Conservation (phyloP, 768 basidiomycete species). For the Cubamyces sp. region DNA sequence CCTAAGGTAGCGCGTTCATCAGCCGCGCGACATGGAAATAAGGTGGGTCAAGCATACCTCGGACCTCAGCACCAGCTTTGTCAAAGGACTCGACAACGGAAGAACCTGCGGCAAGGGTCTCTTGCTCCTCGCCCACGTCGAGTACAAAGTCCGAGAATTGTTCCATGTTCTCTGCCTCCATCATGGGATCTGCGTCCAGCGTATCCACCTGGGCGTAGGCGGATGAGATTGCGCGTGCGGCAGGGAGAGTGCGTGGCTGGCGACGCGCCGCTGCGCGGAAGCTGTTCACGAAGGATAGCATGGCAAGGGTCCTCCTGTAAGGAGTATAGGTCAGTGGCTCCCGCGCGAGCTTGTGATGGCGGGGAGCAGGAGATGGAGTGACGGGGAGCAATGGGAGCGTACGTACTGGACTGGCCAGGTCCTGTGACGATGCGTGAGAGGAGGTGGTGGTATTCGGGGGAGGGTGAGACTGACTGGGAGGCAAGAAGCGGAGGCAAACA, state of each 20-base stretch:
- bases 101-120: not conserved
- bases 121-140: conserved; percentile 8
- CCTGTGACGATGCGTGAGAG: conserved; percentile 18
- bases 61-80: not conserved
- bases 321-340: conserved; percentile 6
- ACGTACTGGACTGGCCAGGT: conserved; percentile 1
- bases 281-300: conserved; percentile 19
- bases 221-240: conserved; percentile 10
- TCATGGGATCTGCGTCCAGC: not conserved
- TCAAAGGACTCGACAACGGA: not conserved
- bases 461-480: conserved; percentile 3
- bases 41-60: too few relatives aligned
- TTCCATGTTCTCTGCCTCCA: not conserved
- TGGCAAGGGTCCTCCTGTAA: conserved; percentile 3
- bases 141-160: not conserved
- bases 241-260: conserved; percentile 3
- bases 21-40: not conserved
- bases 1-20: not conserved
- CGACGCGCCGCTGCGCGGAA: conserved; percentile 22
- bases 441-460: not conserved
- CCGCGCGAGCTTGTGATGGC: not conserved
- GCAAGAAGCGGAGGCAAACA: not conserved
- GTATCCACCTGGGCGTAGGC: not conserved
- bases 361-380: conserved; percentile 7
- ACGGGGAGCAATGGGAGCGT: conserved; percentile 12